Base-by-base conservation (phyloP, 2,329 filamentous ascomycete species). In the Paecilomyces variotii region DNA sequence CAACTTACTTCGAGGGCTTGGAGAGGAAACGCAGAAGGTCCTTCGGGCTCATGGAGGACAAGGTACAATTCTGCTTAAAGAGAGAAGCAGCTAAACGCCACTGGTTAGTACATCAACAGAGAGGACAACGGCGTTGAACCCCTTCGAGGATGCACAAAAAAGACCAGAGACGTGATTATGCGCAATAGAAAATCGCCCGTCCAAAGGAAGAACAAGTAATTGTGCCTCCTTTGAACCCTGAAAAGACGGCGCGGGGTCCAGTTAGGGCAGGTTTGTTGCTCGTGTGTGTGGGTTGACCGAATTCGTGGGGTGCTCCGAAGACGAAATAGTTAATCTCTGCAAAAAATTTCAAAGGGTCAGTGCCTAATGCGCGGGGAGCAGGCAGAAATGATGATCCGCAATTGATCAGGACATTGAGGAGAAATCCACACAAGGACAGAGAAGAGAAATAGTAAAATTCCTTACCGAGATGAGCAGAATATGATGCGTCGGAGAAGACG, bases 21-120 rank as follows among this genome's bases (percentile, higher is more conserved):
- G 90, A 95, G 70, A 96, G 86, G 81, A 95, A 94, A 80, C 91
- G 89, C 74, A 96, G 85, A 72, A 95, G 86, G 79, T 95, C 90
- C 80, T 87, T 89, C 77, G 84, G 87, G 88, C 86, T 92, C 91
- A 96, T 96, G 87, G 86, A 90, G 85, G 77, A 79, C 70, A 64
- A 60, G 57, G 51, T 62, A 62, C 68, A 64, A 64, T 67, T 68
- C 66, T 64, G 64, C 65, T 70, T 61, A 60, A 49, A 70, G 67
- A 67, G 64, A 64, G 68, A 68, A 62, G 66, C 67, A 70, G 70
- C 67, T 61, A 63, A 64, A 66, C 60, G 67, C 72, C 64, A 72
- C 69, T 61, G 57, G 62, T 64, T 63, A 70, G 62, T 65, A 70
- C 72, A 74, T 73, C 64, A 67, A 70, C 65, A 59, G 26, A 9